A percentile compares a stretch with the other conserved stretches of the same genome.
These are phyloP conservation scores for Suillus luteus DNA, from an alignment of 768 basidiomycete species.

Conservation along the genomic window DNA sequence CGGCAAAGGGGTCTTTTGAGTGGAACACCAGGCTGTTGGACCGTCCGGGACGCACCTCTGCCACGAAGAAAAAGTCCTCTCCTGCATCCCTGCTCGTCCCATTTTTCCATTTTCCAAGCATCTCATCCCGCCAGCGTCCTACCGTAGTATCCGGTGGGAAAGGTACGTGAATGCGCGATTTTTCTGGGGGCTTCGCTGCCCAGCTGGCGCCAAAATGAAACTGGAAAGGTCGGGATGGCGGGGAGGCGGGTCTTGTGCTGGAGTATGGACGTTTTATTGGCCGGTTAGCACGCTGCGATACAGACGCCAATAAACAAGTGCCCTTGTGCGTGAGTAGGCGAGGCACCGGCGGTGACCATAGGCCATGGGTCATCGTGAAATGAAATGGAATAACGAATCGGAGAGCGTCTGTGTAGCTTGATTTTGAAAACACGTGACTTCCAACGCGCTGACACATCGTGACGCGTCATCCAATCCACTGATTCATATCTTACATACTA, in stretches of 20 bases:
- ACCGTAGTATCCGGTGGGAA: conserved; percentile 61
- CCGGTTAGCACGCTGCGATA: conserved; percentile 6
- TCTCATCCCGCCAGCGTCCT: conserved; percentile 70
- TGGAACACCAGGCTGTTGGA: neutral
- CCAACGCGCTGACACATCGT: conserved; percentile 3
- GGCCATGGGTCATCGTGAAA: neutral
- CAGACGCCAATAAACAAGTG: conserved; percentile 1
- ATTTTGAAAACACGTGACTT: conserved; percentile 26
- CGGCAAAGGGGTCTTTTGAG: conserved; percentile 8
- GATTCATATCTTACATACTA: neutral
- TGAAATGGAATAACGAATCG: neutral
- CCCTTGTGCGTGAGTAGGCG: conserved; percentile 13
- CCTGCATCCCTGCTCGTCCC: conserved; percentile 45
- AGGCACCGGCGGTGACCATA: conserved; percentile 18
- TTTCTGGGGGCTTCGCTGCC: conserved; percentile 66
- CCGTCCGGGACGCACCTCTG: conserved; percentile 53
- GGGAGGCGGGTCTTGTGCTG: conserved; percentile 24
- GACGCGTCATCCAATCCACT: neutral
- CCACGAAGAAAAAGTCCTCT: conserved; percentile 68
- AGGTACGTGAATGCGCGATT: conserved; percentile 40
- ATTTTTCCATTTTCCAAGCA: conserved; percentile 49
- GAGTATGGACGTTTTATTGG: neutral
- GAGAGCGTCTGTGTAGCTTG: too few relatives aligned
- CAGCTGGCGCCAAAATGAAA: conserved; percentile 81
- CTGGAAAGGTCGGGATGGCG: conserved; percentile 52